Evolutionary conservation across 805 yeast genomes (phyloP).

Genomic region (Limtongozyma cylindracea): DNA sequence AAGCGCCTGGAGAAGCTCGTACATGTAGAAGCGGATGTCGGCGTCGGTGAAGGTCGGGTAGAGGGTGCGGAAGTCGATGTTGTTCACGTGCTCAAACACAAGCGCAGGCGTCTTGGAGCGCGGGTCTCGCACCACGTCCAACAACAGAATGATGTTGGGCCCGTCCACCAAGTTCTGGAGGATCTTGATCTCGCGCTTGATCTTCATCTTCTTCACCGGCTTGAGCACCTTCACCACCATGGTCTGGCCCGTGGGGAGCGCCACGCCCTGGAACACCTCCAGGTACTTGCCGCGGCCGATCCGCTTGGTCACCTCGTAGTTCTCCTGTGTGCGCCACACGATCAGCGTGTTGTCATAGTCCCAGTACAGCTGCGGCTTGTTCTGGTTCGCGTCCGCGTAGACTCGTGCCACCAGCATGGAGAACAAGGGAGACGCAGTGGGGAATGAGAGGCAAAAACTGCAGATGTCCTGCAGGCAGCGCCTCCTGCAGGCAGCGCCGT

Average conservation of each 20-base stretch:
- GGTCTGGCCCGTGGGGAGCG: conserved; percentile 28
- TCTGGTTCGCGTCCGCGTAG: conserved; percentile 54
- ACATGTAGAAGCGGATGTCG: conserved; percentile 69
- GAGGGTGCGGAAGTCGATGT: conserved; percentile 65
- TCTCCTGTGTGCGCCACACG: conserved; percentile 67
- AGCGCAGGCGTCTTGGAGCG: conserved; percentile 71
- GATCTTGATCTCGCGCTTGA: conserved; percentile 74
- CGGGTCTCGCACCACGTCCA: conserved; percentile 75
- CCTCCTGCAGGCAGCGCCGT: too few species aligned
- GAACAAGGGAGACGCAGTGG: too few species aligned
- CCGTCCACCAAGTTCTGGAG: conserved; percentile 70
- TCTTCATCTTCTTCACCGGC: conserved; percentile 84
- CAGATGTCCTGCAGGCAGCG: too few species aligned
- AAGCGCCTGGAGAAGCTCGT: conserved; percentile 56
- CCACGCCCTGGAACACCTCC: conserved; percentile 76
- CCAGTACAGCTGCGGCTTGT: conserved; percentile 67
- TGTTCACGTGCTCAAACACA: conserved; percentile 65
- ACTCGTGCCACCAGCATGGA: conserved; percentile 55
- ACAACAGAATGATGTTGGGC: conserved; percentile 48
- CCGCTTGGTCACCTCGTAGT: conserved; percentile 64
- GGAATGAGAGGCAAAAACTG: too few species aligned
- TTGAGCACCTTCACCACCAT: conserved; percentile 81
- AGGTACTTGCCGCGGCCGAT: conserved; percentile 87
- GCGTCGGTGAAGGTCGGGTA: conserved; percentile 56
- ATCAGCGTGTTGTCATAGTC: conserved; percentile 46